Base-by-base conservation (phyloP, 805 yeast genomes). In the Starmerella kuoi region DNA sequence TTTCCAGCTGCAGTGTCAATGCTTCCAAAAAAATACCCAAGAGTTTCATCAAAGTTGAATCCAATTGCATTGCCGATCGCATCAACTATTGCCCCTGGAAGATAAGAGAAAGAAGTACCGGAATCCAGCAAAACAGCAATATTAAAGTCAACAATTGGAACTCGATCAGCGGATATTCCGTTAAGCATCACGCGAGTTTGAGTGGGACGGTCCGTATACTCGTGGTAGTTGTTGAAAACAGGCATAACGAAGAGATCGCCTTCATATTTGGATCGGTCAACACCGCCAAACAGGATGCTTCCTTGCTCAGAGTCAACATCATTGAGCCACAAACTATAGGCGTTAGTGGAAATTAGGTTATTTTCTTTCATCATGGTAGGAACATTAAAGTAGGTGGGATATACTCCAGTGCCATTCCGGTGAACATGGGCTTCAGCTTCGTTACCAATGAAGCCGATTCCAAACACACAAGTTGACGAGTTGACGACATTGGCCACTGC, bases 401-500 rank as follows among this genome's bases (percentile, higher is more conserved):
- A 38, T 7, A 37, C 44, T 24, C 48, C 48, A 5, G 44, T 19
- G 3, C 44, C 52, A 18, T 50, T 39, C 20, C 43, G 40, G 28
- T 42, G 46, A 31, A 44, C 39, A 18, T 37, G 43, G 14, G 52
- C 44, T 4, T 53, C 47, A 8, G 61, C 57, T 46, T 61, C 66
- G 27, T 54, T 52, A 8, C 55, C 55, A 8, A 50, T 44, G 40
- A 60, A 58, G 6, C 66, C 66, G n/a, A 63, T 54, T 14, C 68
- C 68, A 43, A 64, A 49, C 24, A 58, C 57, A 42, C 93, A 88
- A 45, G 70, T 62, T 7, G 74, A 59, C 3, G 87, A 75, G 47
- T 75, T 73, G 2, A 84, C 72, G 27, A 60, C 58, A 55, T 74
- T 74, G 2, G 82, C 93, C 20, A 85, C 74, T 1, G 93, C 95